A percentile compares a stretch with the other conserved stretches of the same genome.
Conservation (phyloP, 208 protist species). For the Acanthamoeba royreba region DNA sequence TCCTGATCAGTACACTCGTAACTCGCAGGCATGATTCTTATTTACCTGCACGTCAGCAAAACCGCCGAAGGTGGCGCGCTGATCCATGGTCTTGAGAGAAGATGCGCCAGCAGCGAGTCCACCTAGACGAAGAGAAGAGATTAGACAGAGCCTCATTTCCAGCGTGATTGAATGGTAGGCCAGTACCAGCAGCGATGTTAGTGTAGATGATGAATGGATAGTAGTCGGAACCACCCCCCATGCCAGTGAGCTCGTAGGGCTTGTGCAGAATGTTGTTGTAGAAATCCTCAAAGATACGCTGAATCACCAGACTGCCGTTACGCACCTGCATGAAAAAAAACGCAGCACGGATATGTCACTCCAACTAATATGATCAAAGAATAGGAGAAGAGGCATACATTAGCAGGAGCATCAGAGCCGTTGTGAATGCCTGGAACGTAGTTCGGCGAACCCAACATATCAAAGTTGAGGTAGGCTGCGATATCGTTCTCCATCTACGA, state of each 20-base stretch:
- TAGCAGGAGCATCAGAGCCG: not conserved
- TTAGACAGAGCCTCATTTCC: not conserved
- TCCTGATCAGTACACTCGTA: not conserved
- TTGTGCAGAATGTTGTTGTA: not conserved
- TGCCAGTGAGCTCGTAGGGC: not conserved
- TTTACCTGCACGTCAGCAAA: not conserved
- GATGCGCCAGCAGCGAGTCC: not conserved
- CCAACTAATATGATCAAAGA: not conserved
- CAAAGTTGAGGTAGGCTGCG: slow-evolving; percentile 20
- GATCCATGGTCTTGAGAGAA: not conserved
- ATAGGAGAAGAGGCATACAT: not conserved
- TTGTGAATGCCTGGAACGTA: not conserved
- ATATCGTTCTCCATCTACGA: not conserved
- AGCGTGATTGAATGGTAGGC: not conserved
- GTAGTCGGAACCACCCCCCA: not conserved
- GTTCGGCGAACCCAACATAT: slow-evolving; percentile 39
- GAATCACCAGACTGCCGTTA: not conserved
- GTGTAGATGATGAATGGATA: not conserved
- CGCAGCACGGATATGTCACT: not conserved
- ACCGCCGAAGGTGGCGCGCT: not conserved
- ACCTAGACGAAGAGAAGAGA: not conserved
- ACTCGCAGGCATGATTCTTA: not conserved
- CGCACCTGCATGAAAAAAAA: not conserved
- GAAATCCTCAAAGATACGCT: not conserved
- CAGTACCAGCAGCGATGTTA: not conserved